Conservation (phyloP, 2,329 filamentous ascomycete species). For the Cordyceps farinosa region DNA sequence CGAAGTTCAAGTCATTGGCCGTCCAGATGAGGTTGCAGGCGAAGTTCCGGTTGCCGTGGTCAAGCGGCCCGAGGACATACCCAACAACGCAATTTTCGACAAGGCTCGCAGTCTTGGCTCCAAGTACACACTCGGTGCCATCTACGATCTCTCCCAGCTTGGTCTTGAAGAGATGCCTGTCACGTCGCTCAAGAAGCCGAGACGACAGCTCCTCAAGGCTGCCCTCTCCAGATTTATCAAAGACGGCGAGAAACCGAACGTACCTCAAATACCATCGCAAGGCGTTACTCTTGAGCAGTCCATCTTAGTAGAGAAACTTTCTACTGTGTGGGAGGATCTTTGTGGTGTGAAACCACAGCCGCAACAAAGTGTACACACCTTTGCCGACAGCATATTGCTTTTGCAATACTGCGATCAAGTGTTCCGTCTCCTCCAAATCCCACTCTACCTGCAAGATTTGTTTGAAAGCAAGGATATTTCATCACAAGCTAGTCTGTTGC, state of each 20-base stretch:
- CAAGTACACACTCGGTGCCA: conserved; percentile 37
- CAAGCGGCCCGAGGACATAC: conserved; percentile 27
- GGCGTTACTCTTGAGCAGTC: conserved; percentile 5
- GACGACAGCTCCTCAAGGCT: conserved; percentile 36
- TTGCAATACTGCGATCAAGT: conserved; percentile 36
- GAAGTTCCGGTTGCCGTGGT: conserved; percentile 47
- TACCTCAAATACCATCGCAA: neutral
- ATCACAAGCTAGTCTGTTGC: neutral
- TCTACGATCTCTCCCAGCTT: conserved; percentile 42
- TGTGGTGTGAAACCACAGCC: conserved; percentile 26
- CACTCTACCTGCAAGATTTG: conserved; percentile 36
- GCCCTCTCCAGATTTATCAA: conserved; percentile 17
- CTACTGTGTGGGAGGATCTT: conserved; percentile 30
- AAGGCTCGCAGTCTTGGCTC: conserved; percentile 32
- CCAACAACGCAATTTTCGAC: conserved; percentile 32
- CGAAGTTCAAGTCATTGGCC: conserved; percentile 39
- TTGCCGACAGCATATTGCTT: conserved; percentile 37
- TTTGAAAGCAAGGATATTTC: conserved; percentile 19
- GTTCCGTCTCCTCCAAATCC: conserved; percentile 25
- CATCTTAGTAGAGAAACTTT: conserved; percentile 20
- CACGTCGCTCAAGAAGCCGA: conserved; percentile 44
- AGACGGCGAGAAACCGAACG: neutral
- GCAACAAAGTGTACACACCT: conserved; percentile 27
- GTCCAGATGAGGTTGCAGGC: conserved; percentile 42
- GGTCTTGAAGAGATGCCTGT: conserved; percentile 36